A percentile compares a stretch with the other conserved stretches of the same genome.
Evolutionary conservation across 1,139 yeast genomes (phyloP).

Genomic region (Kodamaea plutei): DNA sequence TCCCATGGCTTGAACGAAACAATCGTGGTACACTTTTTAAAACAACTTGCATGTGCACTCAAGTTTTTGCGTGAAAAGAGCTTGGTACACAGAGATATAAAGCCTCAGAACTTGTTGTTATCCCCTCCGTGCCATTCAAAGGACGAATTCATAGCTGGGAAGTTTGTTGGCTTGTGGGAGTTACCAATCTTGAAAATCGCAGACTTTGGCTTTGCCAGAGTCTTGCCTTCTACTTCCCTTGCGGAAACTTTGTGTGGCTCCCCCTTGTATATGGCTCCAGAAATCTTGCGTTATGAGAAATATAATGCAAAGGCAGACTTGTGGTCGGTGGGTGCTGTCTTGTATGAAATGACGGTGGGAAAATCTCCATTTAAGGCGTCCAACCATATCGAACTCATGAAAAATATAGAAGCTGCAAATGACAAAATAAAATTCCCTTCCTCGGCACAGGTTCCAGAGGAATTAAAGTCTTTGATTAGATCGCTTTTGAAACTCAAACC

Average conservation of each 20-base stretch:
- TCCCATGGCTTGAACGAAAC: constrained; percentile 77
- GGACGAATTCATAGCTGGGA: constrained; percentile 50
- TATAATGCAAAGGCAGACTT: constrained; percentile 96
- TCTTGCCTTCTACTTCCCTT: constrained; percentile 84
- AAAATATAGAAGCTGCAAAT: constrained; percentile 76
- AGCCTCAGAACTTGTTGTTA: constrained; percentile 85
- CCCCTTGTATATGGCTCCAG: constrained; percentile 98
- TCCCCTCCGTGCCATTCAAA: constrained; percentile 70
- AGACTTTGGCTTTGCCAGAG: constrained; percentile 96
- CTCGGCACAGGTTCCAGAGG: constrained; percentile 55
- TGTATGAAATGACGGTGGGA: constrained; percentile 93
- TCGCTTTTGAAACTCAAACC: constrained; percentile 80
- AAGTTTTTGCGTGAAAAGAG: constrained; percentile 76
- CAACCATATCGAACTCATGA: constrained; percentile 83
- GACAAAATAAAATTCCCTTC: constrained; percentile 76
- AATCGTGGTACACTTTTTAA: constrained; percentile 76
- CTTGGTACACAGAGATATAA: constrained; percentile 88
- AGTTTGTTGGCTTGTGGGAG: constrained; percentile 79
- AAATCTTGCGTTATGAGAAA: constrained; percentile 87
- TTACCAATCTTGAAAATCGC: constrained; percentile 89
- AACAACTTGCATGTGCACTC: constrained; percentile 82
- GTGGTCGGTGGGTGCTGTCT: constrained; percentile 97
- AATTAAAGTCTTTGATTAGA: constrained; percentile 65
- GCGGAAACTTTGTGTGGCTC: constrained; percentile 98
- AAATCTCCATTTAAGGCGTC: constrained; percentile 93